Evolutionary conservation across 768 basidiomycete species (phyloP), one percentile per base, ranked within the genome.

Genomic region (Rhodotorula graminis): DNA sequence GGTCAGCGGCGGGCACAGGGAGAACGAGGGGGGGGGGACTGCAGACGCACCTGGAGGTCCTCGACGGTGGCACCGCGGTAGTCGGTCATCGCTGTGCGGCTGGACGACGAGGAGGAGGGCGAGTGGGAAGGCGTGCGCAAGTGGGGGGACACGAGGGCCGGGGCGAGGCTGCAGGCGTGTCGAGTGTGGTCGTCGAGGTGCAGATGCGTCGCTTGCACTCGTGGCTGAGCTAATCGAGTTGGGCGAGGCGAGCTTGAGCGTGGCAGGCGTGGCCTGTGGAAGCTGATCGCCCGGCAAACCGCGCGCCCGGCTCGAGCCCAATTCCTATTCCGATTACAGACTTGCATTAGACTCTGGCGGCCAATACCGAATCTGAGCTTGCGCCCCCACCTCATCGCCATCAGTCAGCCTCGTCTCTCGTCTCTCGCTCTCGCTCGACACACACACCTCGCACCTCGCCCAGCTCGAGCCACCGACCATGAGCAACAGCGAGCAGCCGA

Each of bases 61-160:
- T 75, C 74, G 6, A 75, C 70, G 9, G 49, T 56, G 3, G 74
- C 63, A 0, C 74, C 74, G 9, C 70, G 44, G 67, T 67, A 74
- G 58, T 70, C 68, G 57, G 65, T 61, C 68, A 70, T 70, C 12
- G 18, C 52, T n/a, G 14, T 57, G 14, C 18, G 56, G 21, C 49
- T 8, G n/a, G 60, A 40, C 2, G 31, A 16, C 9, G 40, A 37
- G 33, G 29, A 57, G n/a, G 56, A n/a, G 27, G 21, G n/a, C 10
- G 50, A 18, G 52, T 9, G n/a, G 52, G 27, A 18, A 25, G 29
- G 53, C n/a, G 27, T 9, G n/a, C 27, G 53, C 4, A 19, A 6
- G 56, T 18, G 56, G 23, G 56, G 19, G 31, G n/a, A n/a, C n/a
- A 57, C 33, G 56, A 21, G 56, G 56, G 56, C 1, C 44, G 44